These are phyloP conservation scores for Pneumocystis murina DNA, from an alignment of 1,139 yeast genomes.

Conservation along the genomic window DNA sequence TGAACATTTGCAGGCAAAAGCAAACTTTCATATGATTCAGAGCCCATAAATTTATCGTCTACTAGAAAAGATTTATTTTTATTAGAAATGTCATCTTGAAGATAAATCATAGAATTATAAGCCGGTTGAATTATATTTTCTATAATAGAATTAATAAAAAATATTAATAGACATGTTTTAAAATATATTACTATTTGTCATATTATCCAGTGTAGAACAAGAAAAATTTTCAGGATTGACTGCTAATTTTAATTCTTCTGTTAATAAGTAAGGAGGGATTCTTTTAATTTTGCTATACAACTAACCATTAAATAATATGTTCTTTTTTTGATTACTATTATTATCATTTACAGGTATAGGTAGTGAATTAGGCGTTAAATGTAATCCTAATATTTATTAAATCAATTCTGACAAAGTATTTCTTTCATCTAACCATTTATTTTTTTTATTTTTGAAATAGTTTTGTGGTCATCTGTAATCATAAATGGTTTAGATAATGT, in stretches of 20 bases:
- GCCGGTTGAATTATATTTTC: not conserved
- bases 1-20: not conserved
- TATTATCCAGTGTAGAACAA: not conserved
- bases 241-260: not conserved
- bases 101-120: not conserved
- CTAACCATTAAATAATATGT: not conserved
- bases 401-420: not conserved
- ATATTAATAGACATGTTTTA: not conserved
- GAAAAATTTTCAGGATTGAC: not conserved
- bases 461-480: slow-evolving; percentile 86
- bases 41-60: not conserved
- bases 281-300: not conserved
- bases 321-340: not conserved
- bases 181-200: not conserved
- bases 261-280: not conserved
- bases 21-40: not conserved
- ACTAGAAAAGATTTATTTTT: not conserved
- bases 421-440: not conserved
- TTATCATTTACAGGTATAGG: not conserved
- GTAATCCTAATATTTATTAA: not conserved
- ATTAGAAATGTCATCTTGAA: not conserved
- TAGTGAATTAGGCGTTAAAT: not conserved
- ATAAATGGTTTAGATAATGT: slow-evolving; percentile 58
- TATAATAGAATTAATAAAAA: not conserved
- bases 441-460: slow-evolving; percentile 18